A percentile compares a stretch with the other conserved stretches of the same genome.
These are phyloP conservation scores for Claviceps monticola DNA, from an alignment of 2,329 filamentous ascomycete genomes.

Conservation along the genomic window DNA sequence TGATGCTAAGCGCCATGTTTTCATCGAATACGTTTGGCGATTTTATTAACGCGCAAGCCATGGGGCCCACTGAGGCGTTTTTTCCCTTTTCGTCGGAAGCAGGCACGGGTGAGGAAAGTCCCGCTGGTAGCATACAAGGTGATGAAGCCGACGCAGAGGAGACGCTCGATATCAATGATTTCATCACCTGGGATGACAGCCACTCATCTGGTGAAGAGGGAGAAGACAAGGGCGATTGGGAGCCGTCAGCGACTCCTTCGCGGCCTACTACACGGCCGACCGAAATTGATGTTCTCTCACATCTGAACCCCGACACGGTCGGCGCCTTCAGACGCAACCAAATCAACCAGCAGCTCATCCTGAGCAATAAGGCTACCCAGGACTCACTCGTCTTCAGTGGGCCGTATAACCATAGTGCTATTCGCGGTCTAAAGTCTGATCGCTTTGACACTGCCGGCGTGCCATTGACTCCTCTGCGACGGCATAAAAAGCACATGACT, in stretches of 20 bases:
- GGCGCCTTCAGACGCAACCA: slow-evolving; percentile 64
- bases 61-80: slow-evolving; percentile 63
- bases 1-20: slow-evolving; percentile 67
- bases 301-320: slow-evolving; percentile 52
- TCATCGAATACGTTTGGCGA: slow-evolving; percentile 41
- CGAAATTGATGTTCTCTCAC: slow-evolving; percentile 38
- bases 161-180: slow-evolving; percentile 54
- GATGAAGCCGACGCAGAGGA: slow-evolving; percentile 53
- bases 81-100: slow-evolving; percentile 54
- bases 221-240: slow-evolving; percentile 27
- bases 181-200: slow-evolving; percentile 52
- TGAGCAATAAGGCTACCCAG: slow-evolving; percentile 45
- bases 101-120: slow-evolving; percentile 36
- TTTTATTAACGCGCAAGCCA: slow-evolving; percentile 48
- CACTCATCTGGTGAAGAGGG: slow-evolving; percentile 47
- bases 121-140: slow-evolving; percentile 23
- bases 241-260: slow-evolving; percentile 37
- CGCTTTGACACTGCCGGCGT: slow-evolving; percentile 51
- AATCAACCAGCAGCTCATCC: slow-evolving; percentile 46
- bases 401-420: slow-evolving; percentile 44
- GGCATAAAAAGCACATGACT: slow-evolving; percentile 35
- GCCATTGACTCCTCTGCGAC: slow-evolving; percentile 54
- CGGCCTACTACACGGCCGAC: slow-evolving; percentile 34
- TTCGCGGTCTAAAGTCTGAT: slow-evolving; percentile 51
- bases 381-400: slow-evolving; percentile 50